Conservation (phyloP, 2,329 filamentous ascomycete species). For the Fusarium chuoi region DNA sequence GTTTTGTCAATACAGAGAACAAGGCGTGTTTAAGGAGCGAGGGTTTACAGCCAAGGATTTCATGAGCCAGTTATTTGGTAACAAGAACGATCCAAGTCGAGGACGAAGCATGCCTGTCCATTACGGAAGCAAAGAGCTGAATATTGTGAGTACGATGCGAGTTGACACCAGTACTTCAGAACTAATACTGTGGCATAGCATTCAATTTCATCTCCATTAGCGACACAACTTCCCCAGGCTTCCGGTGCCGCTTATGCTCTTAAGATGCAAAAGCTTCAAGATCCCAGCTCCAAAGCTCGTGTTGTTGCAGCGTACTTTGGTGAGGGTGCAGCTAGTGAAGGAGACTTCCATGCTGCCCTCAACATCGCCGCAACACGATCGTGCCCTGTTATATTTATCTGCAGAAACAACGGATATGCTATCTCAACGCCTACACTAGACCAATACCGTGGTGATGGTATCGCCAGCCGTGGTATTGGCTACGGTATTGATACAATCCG, state of each 20-base stretch:
- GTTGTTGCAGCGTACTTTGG: conserved; percentile 89
- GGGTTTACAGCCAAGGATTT: conserved; percentile 90
- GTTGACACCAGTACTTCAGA: no score
- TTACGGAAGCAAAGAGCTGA: conserved; percentile 85
- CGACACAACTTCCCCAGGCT: conserved; percentile 90
- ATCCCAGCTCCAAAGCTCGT: conserved; percentile 73
- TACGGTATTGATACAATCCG: conserved; percentile 96
- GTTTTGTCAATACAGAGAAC: conserved; percentile 94
- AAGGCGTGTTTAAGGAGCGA: conserved; percentile 88
- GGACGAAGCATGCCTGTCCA: conserved; percentile 98
- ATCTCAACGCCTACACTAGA: conserved; percentile 91
- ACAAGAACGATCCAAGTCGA: conserved; percentile 79
- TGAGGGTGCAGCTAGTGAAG: conserved; percentile 89
- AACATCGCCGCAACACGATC: conserved; percentile 90
- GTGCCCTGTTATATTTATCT: conserved; percentile 91
- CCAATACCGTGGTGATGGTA: conserved; percentile 91
- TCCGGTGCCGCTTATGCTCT: conserved; percentile 88
- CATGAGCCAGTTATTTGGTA: conserved; percentile 95
- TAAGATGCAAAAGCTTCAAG: conserved; percentile 80
- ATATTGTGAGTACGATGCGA: conserved; percentile 72
- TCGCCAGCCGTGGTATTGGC: conserved; percentile 84
- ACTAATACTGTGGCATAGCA: conserved; percentile 61
- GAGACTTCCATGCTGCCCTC: conserved; percentile 89
- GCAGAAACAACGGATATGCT: conserved; percentile 92
- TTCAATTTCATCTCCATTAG: conserved; percentile 84